Evolutionary conservation across 2,329 filamentous ascomycete genomes (phyloP).

Genomic region (Sphaerulina musiva): DNA sequence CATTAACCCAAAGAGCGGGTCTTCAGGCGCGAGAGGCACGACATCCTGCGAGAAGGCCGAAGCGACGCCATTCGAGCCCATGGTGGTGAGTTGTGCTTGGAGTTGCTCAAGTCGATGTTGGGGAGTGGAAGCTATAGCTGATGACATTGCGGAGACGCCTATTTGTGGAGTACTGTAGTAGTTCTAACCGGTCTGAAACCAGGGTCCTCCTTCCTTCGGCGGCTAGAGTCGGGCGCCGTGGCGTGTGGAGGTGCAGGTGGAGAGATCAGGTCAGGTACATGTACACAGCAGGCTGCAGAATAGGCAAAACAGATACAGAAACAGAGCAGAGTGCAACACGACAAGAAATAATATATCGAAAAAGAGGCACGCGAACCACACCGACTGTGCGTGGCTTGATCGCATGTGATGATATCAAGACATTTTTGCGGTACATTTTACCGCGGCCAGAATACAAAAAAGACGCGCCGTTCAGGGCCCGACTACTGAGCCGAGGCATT

Average conservation of each 20-base stretch:
- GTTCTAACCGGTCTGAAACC: not conserved
- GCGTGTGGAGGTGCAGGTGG: constrained; percentile 4
- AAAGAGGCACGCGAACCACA: not conserved
- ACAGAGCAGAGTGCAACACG: not conserved
- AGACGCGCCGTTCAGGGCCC: not conserved
- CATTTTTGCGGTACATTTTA: not conserved
- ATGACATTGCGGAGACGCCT: constrained; percentile 10
- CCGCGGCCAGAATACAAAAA: not conserved
- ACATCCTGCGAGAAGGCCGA: constrained; percentile 25
- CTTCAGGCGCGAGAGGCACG: constrained; percentile 63
- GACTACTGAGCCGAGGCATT: constrained; percentile 6
- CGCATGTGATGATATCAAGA: constrained; percentile 9
- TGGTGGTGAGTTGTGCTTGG: constrained; percentile 21
- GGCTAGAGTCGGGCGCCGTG: not conserved
- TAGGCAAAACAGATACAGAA: not conserved
- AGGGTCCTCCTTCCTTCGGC: not conserved
- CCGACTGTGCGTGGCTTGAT: not conserved
- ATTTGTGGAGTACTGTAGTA: not conserved
- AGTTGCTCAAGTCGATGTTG: constrained; percentile 31
- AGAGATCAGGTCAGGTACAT: not conserved
- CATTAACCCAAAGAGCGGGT: constrained; percentile 90
- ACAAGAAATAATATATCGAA: not conserved
- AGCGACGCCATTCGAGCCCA: constrained; percentile 15
- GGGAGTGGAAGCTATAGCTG: constrained; percentile 30
- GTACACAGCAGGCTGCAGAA: not conserved